Evolutionary conservation across 1,284 basidiomycete species (phyloP).

Genomic region (Apiotrichum domesticum): DNA sequence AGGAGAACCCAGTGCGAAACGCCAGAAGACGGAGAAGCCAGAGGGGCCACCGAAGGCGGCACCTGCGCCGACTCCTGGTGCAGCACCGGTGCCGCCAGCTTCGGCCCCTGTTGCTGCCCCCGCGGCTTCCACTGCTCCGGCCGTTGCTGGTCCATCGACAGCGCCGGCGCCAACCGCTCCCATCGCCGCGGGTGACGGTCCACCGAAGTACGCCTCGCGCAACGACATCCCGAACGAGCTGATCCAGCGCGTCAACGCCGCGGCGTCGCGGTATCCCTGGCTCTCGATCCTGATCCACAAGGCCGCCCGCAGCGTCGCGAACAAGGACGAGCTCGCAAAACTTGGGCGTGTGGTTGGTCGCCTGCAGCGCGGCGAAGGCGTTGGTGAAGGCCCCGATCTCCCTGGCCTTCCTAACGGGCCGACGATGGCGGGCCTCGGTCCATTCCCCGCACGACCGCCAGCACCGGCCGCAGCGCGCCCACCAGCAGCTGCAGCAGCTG

Average conservation of each 20-base stretch:
- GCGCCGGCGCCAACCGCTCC: neutral
- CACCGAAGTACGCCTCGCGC: constrained; percentile 10
- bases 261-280: constrained; percentile 38
- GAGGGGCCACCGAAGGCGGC: neutral
- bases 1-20: constrained; percentile 4
- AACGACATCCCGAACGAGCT: constrained; percentile 25
- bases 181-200: neutral
- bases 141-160: neutral
- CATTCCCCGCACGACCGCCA: neutral
- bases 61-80: neutral
- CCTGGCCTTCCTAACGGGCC: constrained; percentile 9
- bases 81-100: neutral
- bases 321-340: constrained; percentile 40
- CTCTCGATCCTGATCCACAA: constrained; percentile 42
- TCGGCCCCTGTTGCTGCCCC: too few species aligned
- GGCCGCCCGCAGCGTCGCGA: constrained; percentile 38
- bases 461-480: neutral
- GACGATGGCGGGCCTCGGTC: constrained; percentile 6
- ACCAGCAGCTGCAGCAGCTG: neutral
- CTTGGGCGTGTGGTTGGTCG: constrained; percentile 36
- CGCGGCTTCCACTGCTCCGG: neutral
- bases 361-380: constrained; percentile 31
- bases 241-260: constrained; percentile 41
- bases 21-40: neutral
- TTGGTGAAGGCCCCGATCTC: constrained; percentile 18